Percentiles rank a stretch among this genome's conserved stretches.
These are phyloP conservation scores for Leccinum subrobustum DNA, from an alignment of 1,284 basidiomycete species.

Conservation along the genomic window DNA sequence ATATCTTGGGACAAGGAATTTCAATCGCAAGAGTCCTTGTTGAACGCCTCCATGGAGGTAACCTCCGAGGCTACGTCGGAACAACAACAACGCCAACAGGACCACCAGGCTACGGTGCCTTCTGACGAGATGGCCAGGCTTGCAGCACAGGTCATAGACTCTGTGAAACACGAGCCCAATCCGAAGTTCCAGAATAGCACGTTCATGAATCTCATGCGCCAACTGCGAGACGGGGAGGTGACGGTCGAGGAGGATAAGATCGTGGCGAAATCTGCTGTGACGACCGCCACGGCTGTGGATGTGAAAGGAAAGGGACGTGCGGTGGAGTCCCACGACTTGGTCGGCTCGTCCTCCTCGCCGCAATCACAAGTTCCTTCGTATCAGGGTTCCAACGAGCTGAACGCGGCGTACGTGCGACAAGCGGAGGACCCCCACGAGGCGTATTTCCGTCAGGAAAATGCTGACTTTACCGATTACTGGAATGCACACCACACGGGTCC, in stretches of 20 bases:
- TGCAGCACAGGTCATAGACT: slow-evolving; percentile 69
- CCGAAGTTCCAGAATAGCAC: slow-evolving; percentile 88
- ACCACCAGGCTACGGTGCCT: slow-evolving; percentile 24
- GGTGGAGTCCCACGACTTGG: slow-evolving; percentile 9
- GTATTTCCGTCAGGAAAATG: slow-evolving; percentile 73
- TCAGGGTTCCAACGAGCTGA: slow-evolving; percentile 23
- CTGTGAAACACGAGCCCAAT: slow-evolving; percentile 70
- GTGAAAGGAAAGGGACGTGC: slow-evolving; percentile 69
- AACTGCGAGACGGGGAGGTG: slow-evolving; percentile 81
- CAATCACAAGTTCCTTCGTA: slow-evolving; percentile 10
- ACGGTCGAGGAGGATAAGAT: slow-evolving; percentile 82
- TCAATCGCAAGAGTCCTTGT: slow-evolving; percentile 48
- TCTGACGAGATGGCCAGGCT: slow-evolving; percentile 74
- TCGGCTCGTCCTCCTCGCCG: slow-evolving; percentile 6
- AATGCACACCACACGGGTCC: slow-evolving; percentile 33
- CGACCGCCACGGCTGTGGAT: slow-evolving; percentile 33
- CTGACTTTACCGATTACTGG: slow-evolving; percentile 62
- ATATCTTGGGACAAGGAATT: slow-evolving; percentile 65
- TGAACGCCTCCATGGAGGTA: slow-evolving; percentile 13
- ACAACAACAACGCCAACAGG: slow-evolving; percentile 16
- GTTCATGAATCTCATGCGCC: slow-evolving; percentile 86
- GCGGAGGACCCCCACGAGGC: slow-evolving; percentile 59
- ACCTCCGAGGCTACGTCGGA: slow-evolving; percentile 3
- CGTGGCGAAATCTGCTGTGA: slow-evolving; percentile 49
- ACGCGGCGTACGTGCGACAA: slow-evolving; percentile 18